These are phyloP conservation scores for Fusarium continuum DNA, from an alignment of 2,329 filamentous ascomycete genomes.

Conservation along the genomic window DNA sequence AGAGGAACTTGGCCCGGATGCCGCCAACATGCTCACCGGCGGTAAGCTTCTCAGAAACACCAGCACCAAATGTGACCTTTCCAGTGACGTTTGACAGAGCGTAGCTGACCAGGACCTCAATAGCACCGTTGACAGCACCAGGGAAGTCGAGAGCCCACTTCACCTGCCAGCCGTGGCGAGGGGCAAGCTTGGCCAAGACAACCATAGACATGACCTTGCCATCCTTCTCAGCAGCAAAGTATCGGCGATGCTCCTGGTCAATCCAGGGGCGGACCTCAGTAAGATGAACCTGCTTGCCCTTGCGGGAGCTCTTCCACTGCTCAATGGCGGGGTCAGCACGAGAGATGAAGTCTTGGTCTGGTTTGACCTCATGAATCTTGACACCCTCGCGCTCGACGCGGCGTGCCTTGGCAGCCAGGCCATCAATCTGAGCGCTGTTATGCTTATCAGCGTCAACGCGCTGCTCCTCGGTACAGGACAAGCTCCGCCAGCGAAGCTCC, in stretches of 20 bases:
- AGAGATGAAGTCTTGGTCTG: constrained; percentile 74
- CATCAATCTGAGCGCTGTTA: constrained; percentile 53
- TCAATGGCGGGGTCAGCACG: constrained; percentile 77
- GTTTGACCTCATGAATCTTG: constrained; percentile 76
- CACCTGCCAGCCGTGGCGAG: constrained; percentile 87
- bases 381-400: constrained; percentile 85
- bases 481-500: constrained; percentile 85
- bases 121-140: constrained; percentile 82
- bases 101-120: constrained; percentile 82
- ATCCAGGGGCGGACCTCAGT: constrained; percentile 92
- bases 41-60: constrained; percentile 76
- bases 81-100: constrained; percentile 64
- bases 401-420: constrained; percentile 77
- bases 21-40: constrained; percentile 85
- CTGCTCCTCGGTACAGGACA: constrained; percentile 90
- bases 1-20: constrained; percentile 80
- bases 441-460: constrained; percentile 81
- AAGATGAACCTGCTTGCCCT: constrained; percentile 86
- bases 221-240: constrained; percentile 81
- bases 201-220: constrained; percentile 79
- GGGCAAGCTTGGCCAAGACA: constrained; percentile 83
- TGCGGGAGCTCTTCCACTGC: constrained; percentile 82
- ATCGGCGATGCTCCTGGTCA: constrained; percentile 82
- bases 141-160: constrained; percentile 98
- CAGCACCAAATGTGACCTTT: constrained; percentile 85